Evolutionary conservation across 176 grass and related monocot genomes (phyloP), one percentile per base, ranked within the genome.

Genomic region (Eragrostis curvula): DNA sequence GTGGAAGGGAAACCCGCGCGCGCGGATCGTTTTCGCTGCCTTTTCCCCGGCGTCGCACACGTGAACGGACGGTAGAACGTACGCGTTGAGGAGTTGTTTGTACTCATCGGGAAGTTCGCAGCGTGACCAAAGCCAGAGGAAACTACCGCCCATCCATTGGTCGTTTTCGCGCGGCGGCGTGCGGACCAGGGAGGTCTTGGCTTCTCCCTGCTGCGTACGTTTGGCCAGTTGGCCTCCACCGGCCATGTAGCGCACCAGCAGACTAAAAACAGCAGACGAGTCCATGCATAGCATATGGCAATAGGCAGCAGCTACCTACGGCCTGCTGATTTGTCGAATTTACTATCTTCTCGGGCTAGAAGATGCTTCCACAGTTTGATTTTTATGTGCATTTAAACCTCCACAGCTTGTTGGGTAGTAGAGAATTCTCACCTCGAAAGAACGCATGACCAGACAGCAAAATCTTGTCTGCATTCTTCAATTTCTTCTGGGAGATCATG

Each of bases 51-150:
- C 40, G 32, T 74, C 23, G 16, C 71, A 52, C 79, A 52, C 79
- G 72, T 87, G 79, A 79, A 79, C 47, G 68, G 84, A 29, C 53
- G 83, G 50, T 85, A 15, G 56, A 57, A 79, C 74, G 74, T 85
- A 85, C 75, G 58, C 42, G 45, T 79, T 79, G 9, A 42, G 28
- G 58, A 48, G 66, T 79, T 71, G 74, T 71, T 71, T 50, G 83
- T 51, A 52, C 83, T 28, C 15, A 53, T 48, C 83, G 43, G 83
- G 28, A 62, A 69, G 73, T 12, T 70, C 20, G 42, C 68, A 5
- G 58, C 13, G 76, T 28, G 14, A 12, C 76, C 6, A 57, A 58
- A 13, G 32, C 9, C 61, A 13, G 21, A 28, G 30, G 8, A 10
- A 20, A 28, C n/a, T n/a, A 13, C 23, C 11, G 12, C 58, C 57